Conservation (phyloP, 2,329 filamentous ascomycete species). For the Fusarium mundagurra region DNA sequence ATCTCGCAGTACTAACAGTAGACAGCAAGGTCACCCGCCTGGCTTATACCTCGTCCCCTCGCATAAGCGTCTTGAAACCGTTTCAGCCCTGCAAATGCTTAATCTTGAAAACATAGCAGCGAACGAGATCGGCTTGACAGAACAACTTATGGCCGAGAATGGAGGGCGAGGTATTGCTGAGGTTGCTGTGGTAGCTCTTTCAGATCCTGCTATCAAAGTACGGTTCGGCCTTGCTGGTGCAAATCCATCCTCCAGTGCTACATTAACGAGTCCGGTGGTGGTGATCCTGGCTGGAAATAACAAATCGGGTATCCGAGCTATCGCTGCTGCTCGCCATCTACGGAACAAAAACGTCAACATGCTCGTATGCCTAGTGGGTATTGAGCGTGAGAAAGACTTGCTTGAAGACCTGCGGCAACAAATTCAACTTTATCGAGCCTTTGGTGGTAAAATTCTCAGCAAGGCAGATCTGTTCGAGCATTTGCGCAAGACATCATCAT, state of each 20-base stretch:
- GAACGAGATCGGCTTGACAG: slow-evolving; percentile 84
- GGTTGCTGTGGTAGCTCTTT: slow-evolving; percentile 76
- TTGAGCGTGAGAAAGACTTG: slow-evolving; percentile 83
- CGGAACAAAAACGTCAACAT: slow-evolving; percentile 84
- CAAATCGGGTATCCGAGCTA: slow-evolving; percentile 83
- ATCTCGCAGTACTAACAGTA: slow-evolving; percentile 47
- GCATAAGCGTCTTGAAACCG: slow-evolving; percentile 67
- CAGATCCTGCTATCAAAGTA: slow-evolving; percentile 68
- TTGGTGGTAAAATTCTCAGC: slow-evolving; percentile 77
- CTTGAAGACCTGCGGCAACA: slow-evolving; percentile 84
- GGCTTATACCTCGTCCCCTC: slow-evolving; percentile 66
- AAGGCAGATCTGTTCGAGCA: slow-evolving; percentile 71
- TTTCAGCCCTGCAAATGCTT: slow-evolving; percentile 84
- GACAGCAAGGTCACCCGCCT: slow-evolving; percentile 50
- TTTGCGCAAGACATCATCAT: slow-evolving; percentile 57
- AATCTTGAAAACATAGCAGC: slow-evolving; percentile 92
- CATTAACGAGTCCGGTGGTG: slow-evolving; percentile 53
- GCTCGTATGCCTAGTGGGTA: slow-evolving; percentile 83
- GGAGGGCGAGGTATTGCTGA: slow-evolving; percentile 89
- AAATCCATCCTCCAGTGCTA: slow-evolving; percentile 44
- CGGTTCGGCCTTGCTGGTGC: slow-evolving; percentile 58
- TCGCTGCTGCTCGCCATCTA: slow-evolving; percentile 87
- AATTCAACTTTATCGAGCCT: slow-evolving; percentile 82
- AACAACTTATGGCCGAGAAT: slow-evolving; percentile 92
- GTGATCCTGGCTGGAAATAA: slow-evolving; percentile 96